These are phyloP conservation scores for Fusarium sp. DNA, from an alignment of 2,329 filamentous ascomycete species.

Conservation along the genomic window DNA sequence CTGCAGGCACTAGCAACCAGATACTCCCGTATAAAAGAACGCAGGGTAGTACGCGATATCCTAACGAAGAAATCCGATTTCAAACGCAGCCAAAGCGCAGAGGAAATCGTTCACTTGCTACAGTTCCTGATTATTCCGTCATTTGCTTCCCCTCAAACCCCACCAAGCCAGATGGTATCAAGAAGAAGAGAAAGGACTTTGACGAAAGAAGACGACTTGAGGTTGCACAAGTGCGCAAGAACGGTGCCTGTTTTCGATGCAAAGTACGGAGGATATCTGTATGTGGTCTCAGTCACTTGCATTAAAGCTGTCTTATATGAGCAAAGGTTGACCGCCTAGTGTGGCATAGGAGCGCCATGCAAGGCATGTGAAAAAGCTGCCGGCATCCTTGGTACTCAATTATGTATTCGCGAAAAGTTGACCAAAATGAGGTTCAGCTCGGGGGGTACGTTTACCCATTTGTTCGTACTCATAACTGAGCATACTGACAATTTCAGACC, in stretches of 20 bases:
- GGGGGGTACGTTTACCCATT: conserved; percentile 38
- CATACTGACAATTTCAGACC: conserved; percentile 35
- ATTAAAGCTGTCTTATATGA: background rate
- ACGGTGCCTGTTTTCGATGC: conserved; percentile 49
- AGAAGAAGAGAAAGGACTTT: conserved; percentile 50
- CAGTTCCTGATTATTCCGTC: conserved; percentile 43
- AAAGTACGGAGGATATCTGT: conserved; percentile 49
- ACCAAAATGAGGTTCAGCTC: conserved; percentile 51
- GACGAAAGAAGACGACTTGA: conserved; percentile 47
- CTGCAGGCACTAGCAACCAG: conserved; percentile 20
- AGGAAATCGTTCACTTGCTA: conserved; percentile 17
- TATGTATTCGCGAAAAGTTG: conserved; percentile 49
- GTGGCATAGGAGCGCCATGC: conserved; percentile 47
- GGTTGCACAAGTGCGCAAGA: conserved; percentile 49
- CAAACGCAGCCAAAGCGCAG: conserved; percentile 6
- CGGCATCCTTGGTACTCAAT: conserved; percentile 44
- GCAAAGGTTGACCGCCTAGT: conserved; percentile 40
- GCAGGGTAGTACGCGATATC: conserved; percentile 11
- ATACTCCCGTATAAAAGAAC: conserved; percentile 1
- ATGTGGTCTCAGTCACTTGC: conserved; percentile 25
- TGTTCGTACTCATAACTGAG: background rate
- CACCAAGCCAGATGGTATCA: conserved; percentile 45
- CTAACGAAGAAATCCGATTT: background rate
- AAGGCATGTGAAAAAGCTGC: conserved; percentile 46
- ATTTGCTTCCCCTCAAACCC: conserved; percentile 51